These are phyloP conservation scores for Alternaria triticina DNA, from an alignment of 2,329 filamentous ascomycete species.

Conservation along the genomic window DNA sequence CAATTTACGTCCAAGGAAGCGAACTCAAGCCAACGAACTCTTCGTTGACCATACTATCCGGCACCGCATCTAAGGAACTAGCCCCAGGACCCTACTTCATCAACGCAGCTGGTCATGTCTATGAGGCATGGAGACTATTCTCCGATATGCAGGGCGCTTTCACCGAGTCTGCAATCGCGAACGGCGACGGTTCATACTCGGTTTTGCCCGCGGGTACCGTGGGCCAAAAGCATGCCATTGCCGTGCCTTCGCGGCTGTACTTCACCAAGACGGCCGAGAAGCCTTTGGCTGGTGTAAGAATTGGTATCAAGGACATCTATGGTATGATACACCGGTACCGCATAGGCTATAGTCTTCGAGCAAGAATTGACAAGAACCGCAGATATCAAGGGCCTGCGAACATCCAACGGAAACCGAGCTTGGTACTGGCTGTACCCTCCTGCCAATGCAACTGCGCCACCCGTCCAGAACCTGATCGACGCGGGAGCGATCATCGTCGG, in stretches of 20 bases:
- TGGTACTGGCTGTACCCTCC: constrained; percentile 62
- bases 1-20: constrained; percentile 27
- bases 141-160: constrained; percentile 59
- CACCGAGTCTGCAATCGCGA: constrained; percentile 54
- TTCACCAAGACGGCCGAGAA: constrained; percentile 56
- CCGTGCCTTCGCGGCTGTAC: constrained; percentile 63
- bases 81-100: constrained; percentile 60
- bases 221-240: constrained; percentile 49
- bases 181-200: constrained; percentile 49
- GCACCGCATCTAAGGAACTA: constrained; percentile 31
- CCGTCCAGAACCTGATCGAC: constrained; percentile 63
- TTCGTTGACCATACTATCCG: constrained; percentile 22
- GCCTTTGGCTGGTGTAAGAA: constrained; percentile 66
- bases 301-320: constrained; percentile 70
- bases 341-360: not conserved
- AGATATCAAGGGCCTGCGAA: constrained; percentile 63
- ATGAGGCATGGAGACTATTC: constrained; percentile 58
- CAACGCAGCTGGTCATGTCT: constrained; percentile 53
- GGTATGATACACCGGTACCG: not conserved
- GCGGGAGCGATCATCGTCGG: constrained; percentile 62
- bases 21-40: constrained; percentile 32
- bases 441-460: constrained; percentile 55
- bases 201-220: constrained; percentile 48
- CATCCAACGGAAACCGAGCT: constrained; percentile 63
- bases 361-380: constrained; percentile 55